Conservation (phyloP, 2,329 filamentous ascomycete genomes). For the Myriosclerotinia scirpicola region DNA sequence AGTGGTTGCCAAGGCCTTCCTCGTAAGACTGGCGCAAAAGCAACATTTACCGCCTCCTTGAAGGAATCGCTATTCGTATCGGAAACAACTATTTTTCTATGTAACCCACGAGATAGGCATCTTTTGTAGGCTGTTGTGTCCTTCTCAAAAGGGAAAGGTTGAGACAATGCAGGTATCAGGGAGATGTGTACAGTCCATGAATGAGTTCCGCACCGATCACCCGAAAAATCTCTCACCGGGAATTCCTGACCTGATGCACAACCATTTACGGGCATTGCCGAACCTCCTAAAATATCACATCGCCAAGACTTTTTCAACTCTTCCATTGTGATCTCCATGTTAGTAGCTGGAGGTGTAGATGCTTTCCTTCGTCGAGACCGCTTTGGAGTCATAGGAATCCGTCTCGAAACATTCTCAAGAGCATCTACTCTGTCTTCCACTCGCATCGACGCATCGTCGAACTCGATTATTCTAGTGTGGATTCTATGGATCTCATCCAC, state of each 20-base stretch:
- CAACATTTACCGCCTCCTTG: constrained; percentile 48
- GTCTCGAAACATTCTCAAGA: constrained; percentile 30
- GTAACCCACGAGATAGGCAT: constrained; percentile 59
- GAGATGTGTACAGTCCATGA: constrained; percentile 62
- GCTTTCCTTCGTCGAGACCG: constrained; percentile 34
- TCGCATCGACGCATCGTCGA: constrained; percentile 41
- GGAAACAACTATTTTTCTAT: constrained; percentile 56
- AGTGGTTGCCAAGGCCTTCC: constrained; percentile 57
- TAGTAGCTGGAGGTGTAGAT: constrained; percentile 36
- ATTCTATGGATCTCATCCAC: constrained; percentile 44
- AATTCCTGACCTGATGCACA: constrained; percentile 29
- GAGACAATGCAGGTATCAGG: constrained; percentile 53
- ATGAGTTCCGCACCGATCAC: constrained; percentile 38
- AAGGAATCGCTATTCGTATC: constrained; percentile 53
- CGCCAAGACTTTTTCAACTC: constrained; percentile 24
- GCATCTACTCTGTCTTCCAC: constrained; percentile 39
- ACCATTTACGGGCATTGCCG: constrained; percentile 10
- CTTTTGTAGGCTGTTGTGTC: constrained; percentile 61
- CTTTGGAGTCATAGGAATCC: constrained; percentile 10
- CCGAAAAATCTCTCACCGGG: constrained; percentile 30
- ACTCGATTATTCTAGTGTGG: constrained; percentile 38
- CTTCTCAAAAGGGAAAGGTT: constrained; percentile 61
- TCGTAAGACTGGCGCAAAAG: constrained; percentile 52
- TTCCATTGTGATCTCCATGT: constrained; percentile 22
- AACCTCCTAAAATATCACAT: not conserved